phyloP scores from a whole-genome alignment of 805 yeast genomes.

The Pichia insulana region DNA sequence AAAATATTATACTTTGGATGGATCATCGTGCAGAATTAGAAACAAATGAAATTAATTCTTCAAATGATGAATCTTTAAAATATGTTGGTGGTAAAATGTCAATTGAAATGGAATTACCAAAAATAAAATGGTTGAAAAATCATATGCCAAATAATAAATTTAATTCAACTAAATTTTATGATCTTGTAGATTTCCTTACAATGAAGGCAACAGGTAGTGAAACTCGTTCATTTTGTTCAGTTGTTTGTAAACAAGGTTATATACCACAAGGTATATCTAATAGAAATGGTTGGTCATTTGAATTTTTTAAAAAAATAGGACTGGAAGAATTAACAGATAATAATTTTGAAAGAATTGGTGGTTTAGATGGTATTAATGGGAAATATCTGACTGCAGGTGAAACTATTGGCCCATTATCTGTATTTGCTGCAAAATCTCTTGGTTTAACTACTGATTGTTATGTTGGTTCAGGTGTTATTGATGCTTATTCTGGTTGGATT shows the following conservation, averaged over 20 bases:
- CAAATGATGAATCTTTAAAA: conserved; percentile 69
- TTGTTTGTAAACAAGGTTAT: conserved; percentile 93
- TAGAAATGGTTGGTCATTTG: conserved; percentile 86
- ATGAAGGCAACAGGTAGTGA: conserved; percentile 85
- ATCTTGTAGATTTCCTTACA: conserved; percentile 84
- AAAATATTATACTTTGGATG: conserved; percentile 94
- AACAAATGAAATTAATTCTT: conserved; percentile 71
- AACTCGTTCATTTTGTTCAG: conserved; percentile 81
- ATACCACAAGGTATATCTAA: conserved; percentile 89
- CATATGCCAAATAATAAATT: conserved; percentile 58
- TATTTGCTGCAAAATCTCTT: conserved; percentile 64
- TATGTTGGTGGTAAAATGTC: conserved; percentile 98
- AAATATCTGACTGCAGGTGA: conserved; percentile 82
- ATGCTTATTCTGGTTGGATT: conserved; percentile 98
- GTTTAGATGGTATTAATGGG: conserved; percentile 67
- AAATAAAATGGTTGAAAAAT: conserved; percentile 91
- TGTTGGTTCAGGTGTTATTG: conserved; percentile 94
- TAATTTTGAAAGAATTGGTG: conserved; percentile 75
- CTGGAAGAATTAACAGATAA: conserved; percentile 71
- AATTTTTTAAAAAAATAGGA: conserved; percentile 60
- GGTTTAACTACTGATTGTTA: conserved; percentile 74
- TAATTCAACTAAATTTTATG: conserved; percentile 68
- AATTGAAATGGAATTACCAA: conserved; percentile 96
- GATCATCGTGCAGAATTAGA: conserved; percentile 89
- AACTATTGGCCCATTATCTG: conserved; percentile 63